These are phyloP conservation scores for Ceriops tagal DNA, from an alignment of 345 rosid species.

Conservation along the genomic window DNA sequence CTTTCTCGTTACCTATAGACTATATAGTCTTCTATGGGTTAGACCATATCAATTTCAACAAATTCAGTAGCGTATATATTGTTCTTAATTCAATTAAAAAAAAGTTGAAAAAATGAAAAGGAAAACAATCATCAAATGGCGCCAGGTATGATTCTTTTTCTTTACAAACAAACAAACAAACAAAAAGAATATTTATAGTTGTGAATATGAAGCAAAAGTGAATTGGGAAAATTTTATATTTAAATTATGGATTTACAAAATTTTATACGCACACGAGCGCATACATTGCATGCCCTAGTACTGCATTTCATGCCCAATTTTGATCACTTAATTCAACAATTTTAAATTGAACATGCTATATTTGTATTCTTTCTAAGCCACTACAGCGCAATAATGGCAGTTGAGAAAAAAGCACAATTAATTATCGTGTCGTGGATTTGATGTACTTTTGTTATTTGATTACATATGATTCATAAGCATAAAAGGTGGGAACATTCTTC, in stretches of 20 bases:
- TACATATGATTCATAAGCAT: background rate
- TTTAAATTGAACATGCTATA: background rate
- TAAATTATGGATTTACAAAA: background rate
- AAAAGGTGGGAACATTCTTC: slow-evolving; percentile 24
- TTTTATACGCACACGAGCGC: slow-evolving; percentile 17
- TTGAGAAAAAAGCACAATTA: slow-evolving; percentile 4
- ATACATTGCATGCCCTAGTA: slow-evolving; percentile 15
- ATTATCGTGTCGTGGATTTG: slow-evolving; percentile 11
- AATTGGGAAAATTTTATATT: too few species aligned
- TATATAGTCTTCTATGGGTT: too few species aligned
- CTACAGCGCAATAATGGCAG: background rate
- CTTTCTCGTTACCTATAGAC: too few species aligned
- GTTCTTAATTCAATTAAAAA: too few species aligned
- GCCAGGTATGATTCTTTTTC: too few species aligned
- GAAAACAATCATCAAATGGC: too few species aligned
- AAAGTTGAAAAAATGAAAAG: too few species aligned
- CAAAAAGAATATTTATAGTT: too few species aligned
- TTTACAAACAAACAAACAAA: too few species aligned
- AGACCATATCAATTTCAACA: too few species aligned
- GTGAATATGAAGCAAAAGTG: too few species aligned
- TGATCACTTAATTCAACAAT: slow-evolving; percentile 4
- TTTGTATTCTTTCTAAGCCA: slow-evolving; percentile 5
- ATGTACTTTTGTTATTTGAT: slow-evolving; percentile 1
- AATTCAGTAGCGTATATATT: too few species aligned
- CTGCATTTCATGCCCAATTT: background rate